These are phyloP conservation scores for Eutrema japonicum DNA, from an alignment of 345 rosid genomes.

Conservation along the genomic window DNA sequence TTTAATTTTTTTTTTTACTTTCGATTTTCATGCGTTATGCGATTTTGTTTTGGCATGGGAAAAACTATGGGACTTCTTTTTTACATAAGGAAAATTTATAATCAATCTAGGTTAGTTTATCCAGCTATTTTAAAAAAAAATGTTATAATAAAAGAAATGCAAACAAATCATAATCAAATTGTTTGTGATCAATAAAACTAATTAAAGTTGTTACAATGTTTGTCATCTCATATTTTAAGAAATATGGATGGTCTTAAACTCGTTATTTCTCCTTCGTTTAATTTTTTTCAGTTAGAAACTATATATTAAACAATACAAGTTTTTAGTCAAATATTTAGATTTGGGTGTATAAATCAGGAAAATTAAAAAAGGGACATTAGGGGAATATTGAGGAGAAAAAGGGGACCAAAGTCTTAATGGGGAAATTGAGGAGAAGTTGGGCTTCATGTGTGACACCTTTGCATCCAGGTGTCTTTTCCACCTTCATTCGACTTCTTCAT, in stretches of 20 bases:
- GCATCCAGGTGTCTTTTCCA: slow-evolving; percentile 30
- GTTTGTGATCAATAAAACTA: background rate
- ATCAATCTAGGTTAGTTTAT: background rate
- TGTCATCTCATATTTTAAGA: background rate
- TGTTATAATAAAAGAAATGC: background rate
- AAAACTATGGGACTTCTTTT: background rate
- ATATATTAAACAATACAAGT: background rate
- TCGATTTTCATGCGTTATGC: background rate
- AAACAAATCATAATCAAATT: background rate
- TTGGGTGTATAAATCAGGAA: background rate
- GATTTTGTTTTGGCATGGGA: background rate
- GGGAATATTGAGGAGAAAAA: background rate
- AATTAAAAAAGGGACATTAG: background rate
- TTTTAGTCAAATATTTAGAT: background rate
- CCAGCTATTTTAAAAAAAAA: background rate
- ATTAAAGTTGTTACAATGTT: background rate
- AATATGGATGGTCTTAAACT: background rate
- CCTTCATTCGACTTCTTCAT: background rate
- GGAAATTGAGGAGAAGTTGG: background rate
- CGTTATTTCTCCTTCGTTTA: background rate
- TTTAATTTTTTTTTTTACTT: background rate
- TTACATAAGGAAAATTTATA: background rate
- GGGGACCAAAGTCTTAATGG: slow-evolving; percentile 11
- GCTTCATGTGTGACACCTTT: slow-evolving; percentile 45
- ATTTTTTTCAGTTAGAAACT: background rate